These are phyloP conservation scores for Beverwykella pulmonaria DNA, from an alignment of 495 filamentous ascomycete species.

Conservation along the genomic window DNA sequence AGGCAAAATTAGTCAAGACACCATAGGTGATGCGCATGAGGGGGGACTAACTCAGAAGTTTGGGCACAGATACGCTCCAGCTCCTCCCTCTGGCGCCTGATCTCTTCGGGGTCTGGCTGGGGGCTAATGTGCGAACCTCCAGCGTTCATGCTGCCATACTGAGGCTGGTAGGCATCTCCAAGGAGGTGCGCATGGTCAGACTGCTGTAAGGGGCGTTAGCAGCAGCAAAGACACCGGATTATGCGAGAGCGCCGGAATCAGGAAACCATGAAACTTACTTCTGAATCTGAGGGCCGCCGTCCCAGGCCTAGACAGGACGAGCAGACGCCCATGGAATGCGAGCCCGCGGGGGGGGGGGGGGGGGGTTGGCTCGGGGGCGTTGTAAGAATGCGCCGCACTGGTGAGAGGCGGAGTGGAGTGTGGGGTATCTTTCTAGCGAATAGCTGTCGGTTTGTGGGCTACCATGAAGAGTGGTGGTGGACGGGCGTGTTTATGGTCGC, in stretches of 20 bases:
- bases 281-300: slow-evolving; percentile 42
- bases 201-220: slow-evolving; percentile 35
- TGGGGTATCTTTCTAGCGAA: not conserved
- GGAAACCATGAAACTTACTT: slow-evolving; percentile 35
- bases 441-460: not conserved
- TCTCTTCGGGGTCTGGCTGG: slow-evolving; percentile 46
- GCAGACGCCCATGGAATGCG: slow-evolving; percentile 47
- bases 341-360: not conserved
- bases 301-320: slow-evolving; percentile 47
- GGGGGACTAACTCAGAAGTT: slow-evolving; percentile 43
- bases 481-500: not conserved
- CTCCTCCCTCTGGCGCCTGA: slow-evolving; percentile 45
- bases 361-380: not conserved
- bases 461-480: not conserved
- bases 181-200: slow-evolving; percentile 46
- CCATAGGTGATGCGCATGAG: not conserved
- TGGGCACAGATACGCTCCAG: slow-evolving; percentile 47
- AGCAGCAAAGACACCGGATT: not conserved
- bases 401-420: not conserved
- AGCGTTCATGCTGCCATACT: slow-evolving; percentile 42
- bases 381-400: slow-evolving; percentile 3
- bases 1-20: slow-evolving; percentile 1
- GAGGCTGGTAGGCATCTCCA: slow-evolving; percentile 38
- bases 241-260: not conserved
- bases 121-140: slow-evolving; percentile 29